Evolutionary conservation across 306 rosid species (phyloP).

Genomic region (Cajanus cajan): DNA sequence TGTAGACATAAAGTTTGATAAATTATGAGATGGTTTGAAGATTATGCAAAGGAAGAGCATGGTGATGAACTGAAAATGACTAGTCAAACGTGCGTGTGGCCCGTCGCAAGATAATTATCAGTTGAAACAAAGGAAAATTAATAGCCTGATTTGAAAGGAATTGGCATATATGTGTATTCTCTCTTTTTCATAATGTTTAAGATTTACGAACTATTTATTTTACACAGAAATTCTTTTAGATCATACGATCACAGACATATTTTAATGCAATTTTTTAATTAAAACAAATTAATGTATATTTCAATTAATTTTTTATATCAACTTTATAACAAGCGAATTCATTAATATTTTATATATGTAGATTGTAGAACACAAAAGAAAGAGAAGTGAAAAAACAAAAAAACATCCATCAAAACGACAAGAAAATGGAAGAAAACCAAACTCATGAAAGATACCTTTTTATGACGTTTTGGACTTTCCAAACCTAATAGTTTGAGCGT

Average conservation of each 20-base stretch:
- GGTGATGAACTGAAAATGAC: not conserved
- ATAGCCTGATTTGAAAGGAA: constrained; percentile 17
- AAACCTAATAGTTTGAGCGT: not conserved
- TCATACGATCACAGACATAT: not conserved
- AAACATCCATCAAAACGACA: not conserved
- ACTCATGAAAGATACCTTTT: not conserved
- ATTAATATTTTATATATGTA: not conserved
- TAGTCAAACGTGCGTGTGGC: not conserved
- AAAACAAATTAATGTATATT: not conserved
- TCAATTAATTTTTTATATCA: not conserved
- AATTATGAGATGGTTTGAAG: not conserved
- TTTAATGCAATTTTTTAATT: not conserved
- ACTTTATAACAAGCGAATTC: not conserved
- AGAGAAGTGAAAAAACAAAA: not conserved
- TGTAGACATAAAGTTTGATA: not conserved
- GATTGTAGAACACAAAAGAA: not conserved
- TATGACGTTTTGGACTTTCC: not conserved
- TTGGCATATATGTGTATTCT: not conserved
- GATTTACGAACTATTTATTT: not conserved
- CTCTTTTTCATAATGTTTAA: not conserved
- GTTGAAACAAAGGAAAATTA: constrained; percentile 14
- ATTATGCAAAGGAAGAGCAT: not conserved
- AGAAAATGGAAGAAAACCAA: not conserved
- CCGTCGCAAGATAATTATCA: not conserved
- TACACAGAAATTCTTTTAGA: too few species aligned